Evolutionary conservation across 1,139 yeast genomes (phyloP), one percentile per base, ranked within the genome.

Genomic region (Magnusiomyces suaveolens): DNA sequence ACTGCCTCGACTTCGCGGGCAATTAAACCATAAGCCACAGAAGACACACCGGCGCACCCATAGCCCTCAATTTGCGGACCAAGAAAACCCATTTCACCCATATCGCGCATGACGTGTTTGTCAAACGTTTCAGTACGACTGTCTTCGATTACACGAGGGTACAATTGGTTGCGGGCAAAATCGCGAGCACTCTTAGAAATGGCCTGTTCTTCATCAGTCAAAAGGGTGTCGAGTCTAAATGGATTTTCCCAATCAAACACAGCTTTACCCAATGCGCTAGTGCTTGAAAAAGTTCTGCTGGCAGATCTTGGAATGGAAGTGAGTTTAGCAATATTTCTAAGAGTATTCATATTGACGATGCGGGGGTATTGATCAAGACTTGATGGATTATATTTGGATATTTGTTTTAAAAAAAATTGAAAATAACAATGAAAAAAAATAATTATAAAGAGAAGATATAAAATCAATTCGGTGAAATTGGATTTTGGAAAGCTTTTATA

Each of bases 1-100:
- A 74, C 74, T 32, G 73, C 64, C 61, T 74, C 77, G 18, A 73
- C 76, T 56, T 73, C 77, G 48, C 76, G 68, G 33, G 77, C 75
- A 56, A 73, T 67, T 39, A 73, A 62, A 2, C 77, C 77, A 57
- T 74, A 73, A 6, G 75, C 74, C 8, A 71, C 74, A 10, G 72
- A 66, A 46, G 71, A 66, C 18, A 69, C 72, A 12, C 76, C 77
- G 1, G 75, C 69, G 54, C 77, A 72, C 2, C 77, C 77, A 60
- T 72, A 73, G 23, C 76, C 77, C 29, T 69, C 66, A 54, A 73
- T 69, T 20, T 74, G 71, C 32, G 75, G 62, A 1, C 77, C 77
- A 41, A 74, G 64, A 20, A 73, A 65, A 4, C 77, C 77, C 25
- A 73, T 62, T 53, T 69, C 71, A n/a, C 77, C 77, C 66, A 73